These are phyloP conservation scores for Zymoseptoria ardabiliae DNA, from an alignment of 2,329 filamentous ascomycete genomes.

Conservation along the genomic window DNA sequence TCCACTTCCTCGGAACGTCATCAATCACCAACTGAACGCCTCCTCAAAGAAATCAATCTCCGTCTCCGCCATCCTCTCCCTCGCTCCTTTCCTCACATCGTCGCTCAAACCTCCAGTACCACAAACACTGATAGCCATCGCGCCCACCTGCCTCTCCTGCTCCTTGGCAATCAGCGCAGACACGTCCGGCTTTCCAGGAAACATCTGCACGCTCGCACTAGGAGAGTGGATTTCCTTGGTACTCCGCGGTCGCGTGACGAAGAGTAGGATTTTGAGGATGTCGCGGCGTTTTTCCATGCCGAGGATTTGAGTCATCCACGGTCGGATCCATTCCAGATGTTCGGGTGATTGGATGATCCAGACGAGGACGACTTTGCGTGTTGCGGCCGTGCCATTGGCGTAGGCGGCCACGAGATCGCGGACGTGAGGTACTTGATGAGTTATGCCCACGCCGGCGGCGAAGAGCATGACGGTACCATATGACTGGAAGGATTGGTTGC, in stretches of 20 bases:
- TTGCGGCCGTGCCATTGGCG: conserved; percentile 67
- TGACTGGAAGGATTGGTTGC: conserved; percentile 72
- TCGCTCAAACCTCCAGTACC: conserved; percentile 68
- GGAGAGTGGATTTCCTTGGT: conserved; percentile 73
- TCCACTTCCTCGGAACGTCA: background rate
- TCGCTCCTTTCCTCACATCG: conserved; percentile 62
- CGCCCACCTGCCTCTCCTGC: conserved; percentile 72
- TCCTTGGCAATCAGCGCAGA: conserved; percentile 73
- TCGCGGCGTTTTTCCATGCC: conserved; percentile 73
- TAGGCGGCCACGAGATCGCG: conserved; percentile 53
- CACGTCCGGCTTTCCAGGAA: conserved; percentile 79
- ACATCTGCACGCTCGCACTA: conserved; percentile 80
- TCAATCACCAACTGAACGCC: conserved; percentile 57
- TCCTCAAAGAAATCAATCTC: conserved; percentile 75
- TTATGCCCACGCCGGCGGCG: conserved; percentile 89
- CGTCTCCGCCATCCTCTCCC: conserved; percentile 55
- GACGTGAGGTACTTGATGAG: conserved; percentile 85
- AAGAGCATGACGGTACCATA: conserved; percentile 90
- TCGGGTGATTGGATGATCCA: conserved; percentile 91
- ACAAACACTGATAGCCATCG: conserved; percentile 80
- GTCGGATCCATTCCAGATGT: conserved; percentile 85
- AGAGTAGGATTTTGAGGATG: conserved; percentile 77
- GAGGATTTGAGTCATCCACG: conserved; percentile 83
- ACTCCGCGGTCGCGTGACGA: conserved; percentile 80
- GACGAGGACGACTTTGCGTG: conserved; percentile 72